Conservation (phyloP, 2,329 filamentous ascomycete genomes). For the Cladosporium sp. region DNA sequence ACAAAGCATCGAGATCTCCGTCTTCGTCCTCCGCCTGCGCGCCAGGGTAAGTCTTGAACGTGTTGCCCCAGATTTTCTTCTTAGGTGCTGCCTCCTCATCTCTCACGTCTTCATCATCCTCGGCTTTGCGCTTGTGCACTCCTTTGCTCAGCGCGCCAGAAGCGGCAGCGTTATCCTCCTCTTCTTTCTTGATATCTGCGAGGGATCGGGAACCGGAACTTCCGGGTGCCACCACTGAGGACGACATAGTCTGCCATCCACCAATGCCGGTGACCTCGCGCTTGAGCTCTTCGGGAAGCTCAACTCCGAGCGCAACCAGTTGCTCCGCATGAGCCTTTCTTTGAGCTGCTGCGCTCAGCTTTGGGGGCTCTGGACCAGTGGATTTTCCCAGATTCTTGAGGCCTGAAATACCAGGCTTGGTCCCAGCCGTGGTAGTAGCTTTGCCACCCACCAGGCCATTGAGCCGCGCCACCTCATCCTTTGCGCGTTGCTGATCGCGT, state of each 20-base stretch:
- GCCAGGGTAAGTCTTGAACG: slow-evolving; percentile 43
- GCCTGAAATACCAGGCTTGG: slow-evolving; percentile 16
- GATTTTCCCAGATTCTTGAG: slow-evolving; percentile 18
- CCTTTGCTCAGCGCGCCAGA: slow-evolving; percentile 37
- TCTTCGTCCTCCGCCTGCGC: slow-evolving; percentile 46
- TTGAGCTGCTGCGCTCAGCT: slow-evolving; percentile 57
- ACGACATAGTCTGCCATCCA: slow-evolving; percentile 73
- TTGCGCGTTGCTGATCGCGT: slow-evolving; percentile 76
- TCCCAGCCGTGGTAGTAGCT: slow-evolving; percentile 30
- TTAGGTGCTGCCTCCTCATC: slow-evolving; percentile 39
- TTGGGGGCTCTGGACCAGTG: slow-evolving; percentile 27
- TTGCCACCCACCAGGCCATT: slow-evolving; percentile 66
- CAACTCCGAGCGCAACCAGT: slow-evolving; percentile 79
- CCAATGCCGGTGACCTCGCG: slow-evolving; percentile 82
- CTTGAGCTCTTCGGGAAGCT: slow-evolving; percentile 73
- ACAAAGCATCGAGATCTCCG: slow-evolving; percentile 60
- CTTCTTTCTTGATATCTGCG: slow-evolving; percentile 44
- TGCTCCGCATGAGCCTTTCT: slow-evolving; percentile 82
- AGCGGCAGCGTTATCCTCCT: slow-evolving; percentile 29
- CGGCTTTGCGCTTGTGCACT: slow-evolving; percentile 59
- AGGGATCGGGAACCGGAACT: slow-evolving; percentile 29
- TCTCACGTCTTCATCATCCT: slow-evolving; percentile 58
- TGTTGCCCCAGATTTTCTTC: slow-evolving; percentile 42
- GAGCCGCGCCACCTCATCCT: slow-evolving; percentile 78
- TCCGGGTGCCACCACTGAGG: slow-evolving; percentile 31